Percentiles rank a stretch among this genome's conserved stretches.
These are phyloP conservation scores for Plantago elongata DNA, from an alignment of 257 asterid genomes.

Conservation along the genomic window DNA sequence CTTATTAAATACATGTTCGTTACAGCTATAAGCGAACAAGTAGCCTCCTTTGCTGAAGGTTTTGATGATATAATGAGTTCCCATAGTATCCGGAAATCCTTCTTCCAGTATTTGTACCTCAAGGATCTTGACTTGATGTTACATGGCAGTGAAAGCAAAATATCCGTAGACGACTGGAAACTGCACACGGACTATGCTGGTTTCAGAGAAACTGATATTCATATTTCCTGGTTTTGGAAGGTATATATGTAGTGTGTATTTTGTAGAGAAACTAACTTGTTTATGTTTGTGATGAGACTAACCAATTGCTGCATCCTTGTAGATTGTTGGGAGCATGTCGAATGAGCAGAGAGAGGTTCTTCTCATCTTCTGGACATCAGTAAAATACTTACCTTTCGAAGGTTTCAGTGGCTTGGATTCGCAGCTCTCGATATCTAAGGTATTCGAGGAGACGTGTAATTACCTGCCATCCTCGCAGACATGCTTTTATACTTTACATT, in stretches of 20 bases:
- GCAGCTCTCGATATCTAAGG: slow-evolving; percentile 28
- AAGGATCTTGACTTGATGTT: slow-evolving; percentile 81
- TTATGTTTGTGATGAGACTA: no score
- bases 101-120: slow-evolving; percentile 56
- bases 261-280: no score
- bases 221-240: slow-evolving; percentile 94
- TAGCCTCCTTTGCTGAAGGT: slow-evolving; percentile 56
- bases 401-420: slow-evolving; percentile 54
- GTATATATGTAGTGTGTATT: slow-evolving; percentile 24
- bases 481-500: slow-evolving; percentile 46
- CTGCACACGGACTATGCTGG: slow-evolving; percentile 78
- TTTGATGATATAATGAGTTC: slow-evolving; percentile 54
- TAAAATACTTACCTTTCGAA: slow-evolving; percentile 45
- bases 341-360: no score
- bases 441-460: slow-evolving; percentile 2
- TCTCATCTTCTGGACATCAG: slow-evolving; percentile 39
- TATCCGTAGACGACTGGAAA: slow-evolving; percentile 87
- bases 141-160: slow-evolving; percentile 65
- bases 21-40: slow-evolving; percentile 58
- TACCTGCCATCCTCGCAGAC: slow-evolving; percentile 54
- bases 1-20: slow-evolving; percentile 71
- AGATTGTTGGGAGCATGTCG: no score
- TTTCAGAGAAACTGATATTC: slow-evolving; percentile 57
- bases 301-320: no score
- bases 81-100: slow-evolving; percentile 37